These are phyloP conservation scores for Oryza nivara DNA, from an alignment of 176 grass and related monocot genomes.

Conservation along the genomic window DNA sequence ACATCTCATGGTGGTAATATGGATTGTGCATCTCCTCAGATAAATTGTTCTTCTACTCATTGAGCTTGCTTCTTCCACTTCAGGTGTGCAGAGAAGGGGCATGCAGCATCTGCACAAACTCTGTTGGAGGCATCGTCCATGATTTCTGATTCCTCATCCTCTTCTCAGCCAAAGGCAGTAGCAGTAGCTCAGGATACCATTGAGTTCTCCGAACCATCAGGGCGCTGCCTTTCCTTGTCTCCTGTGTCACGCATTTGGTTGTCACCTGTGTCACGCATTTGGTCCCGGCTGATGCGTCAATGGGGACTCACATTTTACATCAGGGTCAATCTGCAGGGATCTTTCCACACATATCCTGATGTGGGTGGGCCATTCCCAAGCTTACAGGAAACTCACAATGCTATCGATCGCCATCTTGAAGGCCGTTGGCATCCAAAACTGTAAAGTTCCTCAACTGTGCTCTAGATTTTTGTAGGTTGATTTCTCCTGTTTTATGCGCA, in stretches of 20 bases:
- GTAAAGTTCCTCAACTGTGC: not conserved
- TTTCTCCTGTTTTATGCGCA: too few relatives aligned
- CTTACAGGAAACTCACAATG: not conserved
- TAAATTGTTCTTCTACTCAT: too few relatives aligned
- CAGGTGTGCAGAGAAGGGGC: too few relatives aligned
- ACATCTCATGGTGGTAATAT: too few relatives aligned
- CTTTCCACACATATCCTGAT: constrained; percentile 27
- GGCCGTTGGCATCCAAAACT: not conserved
- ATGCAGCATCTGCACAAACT: too few relatives aligned
- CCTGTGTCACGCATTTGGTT: not conserved
- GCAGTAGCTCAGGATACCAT: too few relatives aligned
- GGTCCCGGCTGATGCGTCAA: not conserved
- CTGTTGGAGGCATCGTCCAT: too few relatives aligned
- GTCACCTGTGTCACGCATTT: not conserved
- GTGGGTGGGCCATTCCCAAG: constrained; percentile 20
- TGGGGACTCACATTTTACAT: not conserved
- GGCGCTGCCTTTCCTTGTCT: not conserved
- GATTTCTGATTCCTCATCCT: not conserved
- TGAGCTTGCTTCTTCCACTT: too few relatives aligned
- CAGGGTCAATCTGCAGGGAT: not conserved
- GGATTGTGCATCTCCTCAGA: too few relatives aligned
- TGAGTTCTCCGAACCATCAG: not conserved
- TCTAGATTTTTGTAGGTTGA: too few relatives aligned
- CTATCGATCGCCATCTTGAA: constrained; percentile 2
- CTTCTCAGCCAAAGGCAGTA: not conserved